Evolutionary conservation across 768 basidiomycete species (phyloP).

Genomic region (Amanita rimosa): DNA sequence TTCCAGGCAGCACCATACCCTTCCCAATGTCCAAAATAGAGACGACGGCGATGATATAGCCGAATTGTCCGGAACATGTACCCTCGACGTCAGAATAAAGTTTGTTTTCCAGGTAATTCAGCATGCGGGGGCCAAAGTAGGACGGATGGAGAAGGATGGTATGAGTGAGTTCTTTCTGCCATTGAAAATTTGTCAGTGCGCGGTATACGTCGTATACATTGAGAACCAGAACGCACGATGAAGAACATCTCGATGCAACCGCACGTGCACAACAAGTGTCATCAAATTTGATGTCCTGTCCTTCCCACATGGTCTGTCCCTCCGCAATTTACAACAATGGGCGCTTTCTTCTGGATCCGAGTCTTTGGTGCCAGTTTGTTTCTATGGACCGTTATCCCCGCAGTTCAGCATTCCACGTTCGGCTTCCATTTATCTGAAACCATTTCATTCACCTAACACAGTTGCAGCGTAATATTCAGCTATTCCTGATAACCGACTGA

Average conservation of each 20-base stretch:
- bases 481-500: too few species aligned
- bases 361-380: too few species aligned
- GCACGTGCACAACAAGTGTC: too few species aligned
- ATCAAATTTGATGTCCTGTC: too few species aligned
- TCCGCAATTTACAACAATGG: too few species aligned
- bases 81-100: conserved; percentile 96
- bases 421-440: too few species aligned
- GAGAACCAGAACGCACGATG: conserved; percentile 35
- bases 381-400: too few species aligned
- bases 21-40: conserved; percentile 87
- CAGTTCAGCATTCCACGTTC: too few species aligned
- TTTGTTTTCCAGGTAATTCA: conserved; percentile 86
- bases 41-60: conserved; percentile 89
- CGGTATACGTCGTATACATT: background rate
- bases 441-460: too few species aligned
- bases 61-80: conserved; percentile 91
- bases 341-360: too few species aligned
- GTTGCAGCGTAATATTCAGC: too few species aligned
- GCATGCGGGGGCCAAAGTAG: conserved; percentile 95
- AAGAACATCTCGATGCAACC: conserved; percentile 40
- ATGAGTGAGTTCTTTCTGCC: conserved; percentile 92
- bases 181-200: conserved; percentile 1
- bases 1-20: conserved; percentile 85
- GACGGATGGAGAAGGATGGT: conserved; percentile 96
- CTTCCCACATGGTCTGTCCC: too few species aligned